Evolutionary conservation across 2,329 filamentous ascomycete species (phyloP), one percentile per base, ranked within the genome.

Genomic region (Cladophialophora carrionii): DNA sequence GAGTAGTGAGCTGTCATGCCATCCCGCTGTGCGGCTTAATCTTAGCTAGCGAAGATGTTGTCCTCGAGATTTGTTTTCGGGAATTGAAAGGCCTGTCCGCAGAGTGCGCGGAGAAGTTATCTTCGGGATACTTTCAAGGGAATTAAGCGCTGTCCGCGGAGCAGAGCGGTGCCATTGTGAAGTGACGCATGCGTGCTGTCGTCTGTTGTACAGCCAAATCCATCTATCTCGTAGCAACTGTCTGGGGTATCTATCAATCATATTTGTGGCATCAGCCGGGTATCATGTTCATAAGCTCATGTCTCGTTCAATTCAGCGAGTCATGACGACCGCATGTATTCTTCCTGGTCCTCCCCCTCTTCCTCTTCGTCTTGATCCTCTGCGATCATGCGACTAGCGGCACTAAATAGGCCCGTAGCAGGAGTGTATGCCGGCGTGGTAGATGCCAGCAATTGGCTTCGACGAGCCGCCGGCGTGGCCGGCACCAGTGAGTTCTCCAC

Each of bases 351-450:
- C 22, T 55, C 43, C 7, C n/a, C 49, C 49, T 63, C 43, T 37
- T 65, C 63, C 2, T 51, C 52, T 37, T 26, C 37, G 17, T 55
- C 63, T 24, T 61, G 61, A 3, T 43, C 52, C n/a, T 55, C 62
- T 20, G 43, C 32, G 20, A 59, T 29, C 52, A 5, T 9, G 17
- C 29, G 14, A 22, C 29, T 29, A 5, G 14, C 48, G 2, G n/a
- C 34, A n/a, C 59, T 55, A 58, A 69, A 69, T 3, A 69, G 17
- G 12, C 48, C 67, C 22, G 52, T 32, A 20, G 59, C 67, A 32
- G 67, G 67, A 4, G 67, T 69, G 32, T 69, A 69, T 10, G 64
- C 67, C 20, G 67, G 67, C 17, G 67, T 69, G 8, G 67, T 69
- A 5, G 67, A 69, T 2, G 64, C 62, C 2, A 69, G 56, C 53